Conservation (phyloP, 2,329 filamentous ascomycete species). For the Cytospora paraplurivora region DNA sequence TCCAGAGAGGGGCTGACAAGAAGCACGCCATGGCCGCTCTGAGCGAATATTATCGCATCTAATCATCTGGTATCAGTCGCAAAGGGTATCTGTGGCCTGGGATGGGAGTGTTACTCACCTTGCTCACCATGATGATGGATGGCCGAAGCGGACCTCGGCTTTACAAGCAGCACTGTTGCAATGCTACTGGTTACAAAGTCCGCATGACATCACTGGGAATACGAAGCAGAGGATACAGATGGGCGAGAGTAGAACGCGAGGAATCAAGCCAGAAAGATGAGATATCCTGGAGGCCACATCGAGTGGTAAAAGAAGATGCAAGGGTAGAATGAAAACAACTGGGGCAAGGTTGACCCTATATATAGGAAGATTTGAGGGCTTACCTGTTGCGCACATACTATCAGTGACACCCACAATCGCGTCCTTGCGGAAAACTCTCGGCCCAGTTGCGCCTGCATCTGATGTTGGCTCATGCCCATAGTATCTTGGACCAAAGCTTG, state of each 20-base stretch:
- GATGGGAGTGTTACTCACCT: slow-evolving; percentile 45
- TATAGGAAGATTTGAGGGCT: slow-evolving; percentile 34
- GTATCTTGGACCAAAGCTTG: not conserved
- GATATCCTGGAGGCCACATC: not conserved
- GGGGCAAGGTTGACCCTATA: slow-evolving; percentile 3
- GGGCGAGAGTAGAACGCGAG: not conserved
- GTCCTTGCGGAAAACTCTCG: slow-evolving; percentile 44
- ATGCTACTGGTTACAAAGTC: slow-evolving; percentile 32
- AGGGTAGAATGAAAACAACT: slow-evolving; percentile 12
- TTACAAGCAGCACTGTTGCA: slow-evolving; percentile 60
- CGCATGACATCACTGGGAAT: slow-evolving; percentile 16
- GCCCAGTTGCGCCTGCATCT: slow-evolving; percentile 36
- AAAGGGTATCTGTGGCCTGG: not conserved
- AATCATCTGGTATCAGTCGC: not conserved
- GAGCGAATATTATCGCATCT: slow-evolving; percentile 71
- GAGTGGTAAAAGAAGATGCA: slow-evolving; percentile 7
- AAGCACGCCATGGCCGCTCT: slow-evolving; percentile 62
- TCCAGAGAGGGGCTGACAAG: slow-evolving; percentile 52
- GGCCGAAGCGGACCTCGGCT: slow-evolving; percentile 61
- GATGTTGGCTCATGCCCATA: not conserved
- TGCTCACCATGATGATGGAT: slow-evolving; percentile 72
- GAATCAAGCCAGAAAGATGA: not conserved
- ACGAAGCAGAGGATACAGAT: not conserved
- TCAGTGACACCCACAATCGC: slow-evolving; percentile 67
- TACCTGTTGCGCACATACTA: slow-evolving; percentile 67